phyloP scores from a whole-genome alignment of 2,329 filamentous ascomycete genomes.

The Arthroderma sp. region DNA sequence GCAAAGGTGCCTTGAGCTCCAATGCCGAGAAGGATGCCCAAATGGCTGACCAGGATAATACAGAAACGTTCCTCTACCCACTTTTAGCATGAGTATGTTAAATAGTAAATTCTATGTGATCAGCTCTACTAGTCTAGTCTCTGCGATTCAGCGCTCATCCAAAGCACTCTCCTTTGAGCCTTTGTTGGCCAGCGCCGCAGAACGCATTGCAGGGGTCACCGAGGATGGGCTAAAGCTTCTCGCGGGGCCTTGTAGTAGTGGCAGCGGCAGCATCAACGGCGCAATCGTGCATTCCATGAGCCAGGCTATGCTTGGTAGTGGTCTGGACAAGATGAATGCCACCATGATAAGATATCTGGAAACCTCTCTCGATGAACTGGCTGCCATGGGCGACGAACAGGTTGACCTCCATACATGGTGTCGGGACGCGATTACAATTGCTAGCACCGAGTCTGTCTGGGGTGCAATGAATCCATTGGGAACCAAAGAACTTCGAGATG shows the following conservation, averaged over 20 bases:
- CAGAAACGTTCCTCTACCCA: background rate
- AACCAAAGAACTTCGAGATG: slow-evolving; percentile 13
- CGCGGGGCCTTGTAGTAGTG: background rate
- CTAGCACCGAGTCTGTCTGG: slow-evolving; percentile 22
- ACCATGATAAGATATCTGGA: background rate
- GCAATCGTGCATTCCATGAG: background rate
- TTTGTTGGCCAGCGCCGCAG: background rate
- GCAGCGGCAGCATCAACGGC: background rate
- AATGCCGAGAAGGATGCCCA: no score
- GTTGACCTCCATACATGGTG: slow-evolving; percentile 21
- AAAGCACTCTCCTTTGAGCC: slow-evolving; percentile 2
- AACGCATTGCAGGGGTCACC: background rate
- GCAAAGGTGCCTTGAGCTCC: background rate
- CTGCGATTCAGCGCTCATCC: background rate
- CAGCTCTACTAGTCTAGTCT: background rate
- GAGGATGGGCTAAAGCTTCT: background rate
- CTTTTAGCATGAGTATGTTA: background rate
- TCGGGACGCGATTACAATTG: slow-evolving; percentile 18
- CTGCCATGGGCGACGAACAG: no score
- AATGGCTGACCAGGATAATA: background rate
- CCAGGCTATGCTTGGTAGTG: background rate
- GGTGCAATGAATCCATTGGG: slow-evolving; percentile 22
- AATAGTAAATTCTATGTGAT: slow-evolving; percentile 2
- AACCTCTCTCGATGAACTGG: slow-evolving; percentile 3
- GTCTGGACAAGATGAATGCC: background rate